Base-by-base conservation (phyloP, 768 basidiomycete species). In the Dacryopinax spathularia region DNA sequence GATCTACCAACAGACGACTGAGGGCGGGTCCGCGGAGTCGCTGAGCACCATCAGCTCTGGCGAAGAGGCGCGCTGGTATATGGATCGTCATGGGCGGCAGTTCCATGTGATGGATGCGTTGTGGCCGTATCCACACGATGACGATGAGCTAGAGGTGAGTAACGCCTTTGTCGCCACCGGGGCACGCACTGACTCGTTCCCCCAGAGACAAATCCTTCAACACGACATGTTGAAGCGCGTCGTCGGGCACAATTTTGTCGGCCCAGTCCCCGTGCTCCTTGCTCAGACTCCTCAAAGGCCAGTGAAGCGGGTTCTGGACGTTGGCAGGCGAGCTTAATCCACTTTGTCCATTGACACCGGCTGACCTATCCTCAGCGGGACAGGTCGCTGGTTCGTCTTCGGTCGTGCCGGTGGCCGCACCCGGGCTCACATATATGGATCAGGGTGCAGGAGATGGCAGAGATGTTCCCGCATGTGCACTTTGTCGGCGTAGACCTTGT, bases 331-430 rank as follows among this genome's bases (percentile, higher is more conserved):
- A 56, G 48, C 29, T 31, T 13, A 5, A 56, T 31, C 48, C 3
- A 2, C 7, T 56, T 25, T 29, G 31, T 56, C 48, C 25, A 56
- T 56, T 25, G 22, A 29, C 6, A 10, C 5, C 29, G 5, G 12
- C 29, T 27, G 48, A 25, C 48, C 25, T 27, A 15, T 31, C 48
- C 48, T 29, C 48, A 56, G 48, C 48, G 48, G 48, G 31, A 56
- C 48, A 29, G 48, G 48, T 56, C 48, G 48, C 48, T 56, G 48
- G 48, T 56, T 56, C 25, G 48, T 56, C 29, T 56, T 56, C 29
- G 9, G 22, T 15, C 31, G 25, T 22, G 48, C 48, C 48, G 48
- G 48, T 56, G 48, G 48, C 48, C 48, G 25, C 29, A 29, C 31
- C 48, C 48, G 13, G 29, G 48, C 48, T 56, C 48, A 56, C 48